phyloP scores from a whole-genome alignment of 2,329 filamentous ascomycete genomes.

The Incumbomyces lentus region DNA sequence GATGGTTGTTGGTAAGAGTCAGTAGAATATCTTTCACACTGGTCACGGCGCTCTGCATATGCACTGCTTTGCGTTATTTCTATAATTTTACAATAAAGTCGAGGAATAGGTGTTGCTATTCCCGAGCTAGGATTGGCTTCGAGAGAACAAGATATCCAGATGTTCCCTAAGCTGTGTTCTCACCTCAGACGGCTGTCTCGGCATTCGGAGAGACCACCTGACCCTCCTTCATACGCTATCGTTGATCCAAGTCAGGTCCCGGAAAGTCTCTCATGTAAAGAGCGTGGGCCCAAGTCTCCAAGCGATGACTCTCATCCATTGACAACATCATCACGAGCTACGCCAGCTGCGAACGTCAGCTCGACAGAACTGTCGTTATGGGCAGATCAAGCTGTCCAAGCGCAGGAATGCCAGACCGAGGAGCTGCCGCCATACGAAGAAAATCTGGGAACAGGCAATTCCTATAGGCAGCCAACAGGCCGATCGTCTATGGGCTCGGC shows the following conservation, averaged over 20 bases:
- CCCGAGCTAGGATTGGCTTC: not conserved
- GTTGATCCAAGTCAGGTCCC: not conserved
- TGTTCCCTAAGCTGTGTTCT: not conserved
- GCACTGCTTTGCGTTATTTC: too few relatives aligned
- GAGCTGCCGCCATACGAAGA: constrained; percentile 6
- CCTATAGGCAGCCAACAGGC: not conserved
- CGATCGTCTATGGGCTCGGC: not conserved
- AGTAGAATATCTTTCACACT: too few relatives aligned
- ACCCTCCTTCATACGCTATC: not conserved
- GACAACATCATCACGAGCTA: not conserved
- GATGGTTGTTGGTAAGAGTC: too few relatives aligned
- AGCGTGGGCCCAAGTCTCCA: not conserved
- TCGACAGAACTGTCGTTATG: not conserved
- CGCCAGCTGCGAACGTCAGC: not conserved
- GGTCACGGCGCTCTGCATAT: too few relatives aligned
- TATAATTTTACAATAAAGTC: too few relatives aligned
- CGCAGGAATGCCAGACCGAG: not conserved
- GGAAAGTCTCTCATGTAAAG: constrained; percentile 2
- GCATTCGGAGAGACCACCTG: not conserved
- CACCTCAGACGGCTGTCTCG: not conserved
- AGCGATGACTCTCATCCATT: not conserved
- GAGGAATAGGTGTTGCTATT: too few relatives aligned
- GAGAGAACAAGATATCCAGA: not conserved
- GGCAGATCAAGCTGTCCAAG: not conserved
- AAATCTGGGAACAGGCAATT: not conserved